A percentile compares a stretch with the other conserved stretches of the same genome.
phyloP scores from a whole-genome alignment of 2,329 filamentous ascomycete species.

The Beauveria medogensis region DNA sequence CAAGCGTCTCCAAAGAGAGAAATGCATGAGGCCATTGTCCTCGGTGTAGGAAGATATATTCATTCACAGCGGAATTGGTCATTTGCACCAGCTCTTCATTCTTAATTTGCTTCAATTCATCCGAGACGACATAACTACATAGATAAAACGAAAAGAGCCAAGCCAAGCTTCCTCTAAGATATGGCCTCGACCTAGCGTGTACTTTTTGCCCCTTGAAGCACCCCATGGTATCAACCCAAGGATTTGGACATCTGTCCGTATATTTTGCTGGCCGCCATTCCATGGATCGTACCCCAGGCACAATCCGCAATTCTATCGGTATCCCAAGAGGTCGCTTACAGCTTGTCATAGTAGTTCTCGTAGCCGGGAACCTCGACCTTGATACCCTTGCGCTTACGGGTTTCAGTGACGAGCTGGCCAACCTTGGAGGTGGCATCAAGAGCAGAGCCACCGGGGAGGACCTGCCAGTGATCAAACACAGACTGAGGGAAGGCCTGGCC shows the following conservation, averaged over 20 bases:
- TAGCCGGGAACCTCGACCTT: slow-evolving; percentile 90
- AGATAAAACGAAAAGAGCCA: slow-evolving; percentile 27
- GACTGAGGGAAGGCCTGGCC: slow-evolving; percentile 99
- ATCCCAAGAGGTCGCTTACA: slow-evolving; percentile 55
- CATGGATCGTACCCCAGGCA: slow-evolving; percentile 35
- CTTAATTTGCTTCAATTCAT: slow-evolving; percentile 32
- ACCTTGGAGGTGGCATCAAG: slow-evolving; percentile 76
- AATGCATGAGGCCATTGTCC: too few relatives aligned
- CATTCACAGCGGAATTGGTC: too few relatives aligned
- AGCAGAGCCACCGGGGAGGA: slow-evolving; percentile 87
- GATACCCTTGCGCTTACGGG: slow-evolving; percentile 99
- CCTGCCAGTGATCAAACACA: slow-evolving; percentile 98
- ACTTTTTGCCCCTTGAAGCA: slow-evolving; percentile 21
- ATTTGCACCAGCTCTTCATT: slow-evolving; percentile 16
- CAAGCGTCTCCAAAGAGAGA: background rate
- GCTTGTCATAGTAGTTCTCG: slow-evolving; percentile 99
- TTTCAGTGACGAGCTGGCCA: slow-evolving; percentile 74
- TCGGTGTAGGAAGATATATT: too few relatives aligned
- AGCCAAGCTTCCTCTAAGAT: slow-evolving; percentile 27
- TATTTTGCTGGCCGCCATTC: slow-evolving; percentile 30
- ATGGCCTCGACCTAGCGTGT: slow-evolving; percentile 30
- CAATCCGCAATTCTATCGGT: slow-evolving; percentile 37
- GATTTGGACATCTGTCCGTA: slow-evolving; percentile 21
- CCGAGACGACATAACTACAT: slow-evolving; percentile 36
- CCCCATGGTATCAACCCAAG: slow-evolving; percentile 18